Conservation (phyloP, 2,329 filamentous ascomycete genomes). For the Diplodia scrobiculata region DNA sequence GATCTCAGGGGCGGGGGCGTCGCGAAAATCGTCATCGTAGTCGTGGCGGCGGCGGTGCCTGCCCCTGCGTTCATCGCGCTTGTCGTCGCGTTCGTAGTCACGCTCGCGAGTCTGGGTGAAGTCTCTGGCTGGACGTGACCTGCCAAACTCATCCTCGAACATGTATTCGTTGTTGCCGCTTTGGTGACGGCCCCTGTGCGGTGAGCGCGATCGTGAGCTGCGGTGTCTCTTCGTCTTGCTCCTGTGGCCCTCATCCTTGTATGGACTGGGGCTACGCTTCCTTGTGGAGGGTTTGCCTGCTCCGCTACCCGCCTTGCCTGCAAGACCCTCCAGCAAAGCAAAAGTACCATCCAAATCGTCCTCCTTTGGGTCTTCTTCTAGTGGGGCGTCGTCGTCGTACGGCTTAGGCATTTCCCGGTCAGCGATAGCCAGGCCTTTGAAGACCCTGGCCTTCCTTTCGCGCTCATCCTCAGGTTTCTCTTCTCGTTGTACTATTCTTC, state of each 20-base stretch:
- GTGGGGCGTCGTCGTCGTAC: slow-evolving; percentile 44
- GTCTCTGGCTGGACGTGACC: slow-evolving; percentile 45
- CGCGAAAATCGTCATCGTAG: slow-evolving; percentile 60
- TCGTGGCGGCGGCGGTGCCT: slow-evolving; percentile 49
- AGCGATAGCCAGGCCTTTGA: slow-evolving; percentile 83
- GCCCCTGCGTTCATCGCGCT: slow-evolving; percentile 37
- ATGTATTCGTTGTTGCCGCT: slow-evolving; percentile 56
- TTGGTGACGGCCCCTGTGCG: slow-evolving; percentile 41
- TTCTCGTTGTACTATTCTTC: slow-evolving; percentile 39
- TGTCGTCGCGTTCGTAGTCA: slow-evolving; percentile 32
- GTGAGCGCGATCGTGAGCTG: slow-evolving; percentile 52
- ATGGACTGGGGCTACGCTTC: slow-evolving; percentile 64
- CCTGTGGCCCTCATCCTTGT: slow-evolving; percentile 50
- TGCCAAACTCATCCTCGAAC: slow-evolving; percentile 63
- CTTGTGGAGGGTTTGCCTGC: slow-evolving; percentile 50
- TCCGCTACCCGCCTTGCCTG: slow-evolving; percentile 63
- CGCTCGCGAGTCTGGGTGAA: slow-evolving; percentile 41
- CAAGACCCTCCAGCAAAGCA: slow-evolving; percentile 83
- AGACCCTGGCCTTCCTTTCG: slow-evolving; percentile 80
- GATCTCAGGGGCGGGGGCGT: slow-evolving; percentile 69
- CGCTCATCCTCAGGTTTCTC: slow-evolving; percentile 51
- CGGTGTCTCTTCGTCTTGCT: slow-evolving; percentile 47
- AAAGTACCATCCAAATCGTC: slow-evolving; percentile 91
- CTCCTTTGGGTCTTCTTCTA: slow-evolving; percentile 47
- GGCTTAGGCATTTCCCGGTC: slow-evolving; percentile 66